Evolutionary conservation across 2,329 filamentous ascomycete genomes (phyloP).

Genomic region (Alternaria burnsii): DNA sequence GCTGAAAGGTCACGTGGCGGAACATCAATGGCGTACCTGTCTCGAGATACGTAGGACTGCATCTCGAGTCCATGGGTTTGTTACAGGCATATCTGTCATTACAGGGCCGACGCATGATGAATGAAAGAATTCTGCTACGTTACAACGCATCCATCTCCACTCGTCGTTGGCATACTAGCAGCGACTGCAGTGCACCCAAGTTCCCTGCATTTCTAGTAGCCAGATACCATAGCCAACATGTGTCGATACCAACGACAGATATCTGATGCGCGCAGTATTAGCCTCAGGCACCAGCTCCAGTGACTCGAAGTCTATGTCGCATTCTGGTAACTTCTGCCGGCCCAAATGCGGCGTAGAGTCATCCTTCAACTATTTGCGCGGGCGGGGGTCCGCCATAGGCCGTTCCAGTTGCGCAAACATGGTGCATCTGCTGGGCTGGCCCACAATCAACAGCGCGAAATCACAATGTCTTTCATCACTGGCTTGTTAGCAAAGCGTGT

Average conservation of each 20-base stretch:
- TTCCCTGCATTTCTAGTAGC: background rate
- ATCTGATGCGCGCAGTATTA: background rate
- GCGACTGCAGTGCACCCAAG: background rate
- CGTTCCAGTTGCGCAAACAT: constrained; percentile 2
- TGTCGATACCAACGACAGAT: background rate
- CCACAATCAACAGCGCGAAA: constrained; percentile 12
- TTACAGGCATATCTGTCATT: background rate
- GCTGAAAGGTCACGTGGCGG: constrained; percentile 7
- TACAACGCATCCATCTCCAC: background rate
- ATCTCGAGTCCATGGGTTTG: background rate
- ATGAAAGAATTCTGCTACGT: no score
- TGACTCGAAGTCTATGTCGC: background rate
- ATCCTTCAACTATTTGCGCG: constrained; percentile 4
- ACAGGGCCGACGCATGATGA: background rate
- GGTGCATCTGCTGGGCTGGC: background rate
- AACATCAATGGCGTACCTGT: constrained; percentile 8
- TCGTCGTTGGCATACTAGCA: background rate
- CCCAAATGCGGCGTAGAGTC: constrained; percentile 5
- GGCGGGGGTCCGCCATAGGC: background rate
- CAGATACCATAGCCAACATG: background rate
- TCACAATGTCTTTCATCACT: background rate
- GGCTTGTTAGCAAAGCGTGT: background rate
- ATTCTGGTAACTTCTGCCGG: constrained; percentile 15
- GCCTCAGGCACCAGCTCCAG: background rate
- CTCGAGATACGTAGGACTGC: background rate